A percentile compares a stretch with the other conserved stretches of the same genome.
Evolutionary conservation across 495 filamentous ascomycete species (phyloP).

Genomic region (Paragyromitra xinjiangensis): DNA sequence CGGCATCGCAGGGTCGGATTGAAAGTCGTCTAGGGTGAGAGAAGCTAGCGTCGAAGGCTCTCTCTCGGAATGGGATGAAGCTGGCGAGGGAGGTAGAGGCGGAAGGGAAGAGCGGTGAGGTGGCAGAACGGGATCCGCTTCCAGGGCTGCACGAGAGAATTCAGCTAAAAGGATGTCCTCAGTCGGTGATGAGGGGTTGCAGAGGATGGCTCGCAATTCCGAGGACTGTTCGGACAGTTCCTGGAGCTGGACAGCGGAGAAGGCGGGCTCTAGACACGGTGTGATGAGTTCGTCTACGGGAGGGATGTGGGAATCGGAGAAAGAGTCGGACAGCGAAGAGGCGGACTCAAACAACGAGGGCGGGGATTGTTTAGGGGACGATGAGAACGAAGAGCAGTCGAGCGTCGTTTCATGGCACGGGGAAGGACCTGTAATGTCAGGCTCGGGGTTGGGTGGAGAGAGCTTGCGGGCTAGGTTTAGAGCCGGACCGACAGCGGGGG

Average conservation of each 20-base stretch:
- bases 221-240: constrained; percentile 22
- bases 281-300: constrained; percentile 42
- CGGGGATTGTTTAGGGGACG: constrained; percentile 28
- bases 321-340: constrained; percentile 36
- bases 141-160: constrained; percentile 32
- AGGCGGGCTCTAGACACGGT: constrained; percentile 21
- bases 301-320: constrained; percentile 35
- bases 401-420: constrained; percentile 46
- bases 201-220: constrained; percentile 21
- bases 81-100: constrained; percentile 13
- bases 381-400: constrained; percentile 35
- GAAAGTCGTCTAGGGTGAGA: constrained; percentile 25
- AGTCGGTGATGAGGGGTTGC: constrained; percentile 26
- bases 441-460: constrained; percentile 34
- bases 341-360: constrained; percentile 18
- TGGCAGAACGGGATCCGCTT: constrained; percentile 40
- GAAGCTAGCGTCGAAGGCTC: constrained; percentile 26
- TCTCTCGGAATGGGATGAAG: constrained; percentile 30
- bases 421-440: constrained; percentile 29
- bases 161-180: constrained; percentile 43
- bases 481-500: constrained; percentile 25
- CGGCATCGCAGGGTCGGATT: constrained; percentile 38
- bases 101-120: constrained; percentile 30
- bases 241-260: constrained; percentile 25
- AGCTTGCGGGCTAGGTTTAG: constrained; percentile 28